These are phyloP conservation scores for Coniosporium tulheliwenetii DNA, from an alignment of 2,329 filamentous ascomycete species.

Conservation along the genomic window DNA sequence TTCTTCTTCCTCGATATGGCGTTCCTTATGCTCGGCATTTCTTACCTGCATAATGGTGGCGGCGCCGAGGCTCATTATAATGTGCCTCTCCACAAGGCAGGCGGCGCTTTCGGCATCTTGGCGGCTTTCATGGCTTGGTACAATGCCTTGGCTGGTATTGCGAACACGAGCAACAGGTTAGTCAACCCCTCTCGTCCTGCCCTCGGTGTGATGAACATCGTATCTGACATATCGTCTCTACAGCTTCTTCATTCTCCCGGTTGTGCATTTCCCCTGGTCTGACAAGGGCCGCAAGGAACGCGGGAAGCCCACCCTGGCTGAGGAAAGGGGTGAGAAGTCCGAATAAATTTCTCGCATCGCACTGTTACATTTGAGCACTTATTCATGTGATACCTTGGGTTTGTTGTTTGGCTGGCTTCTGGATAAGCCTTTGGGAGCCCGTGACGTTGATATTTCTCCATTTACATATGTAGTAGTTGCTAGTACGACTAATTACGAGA, in stretches of 20 bases:
- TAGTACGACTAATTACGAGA: too few relatives aligned
- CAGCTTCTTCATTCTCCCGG: slow-evolving; percentile 87
- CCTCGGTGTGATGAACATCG: not conserved
- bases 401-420: too few relatives aligned
- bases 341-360: too few relatives aligned
- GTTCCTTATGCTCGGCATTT: slow-evolving; percentile 56
- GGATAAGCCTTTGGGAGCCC: too few relatives aligned
- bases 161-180: slow-evolving; percentile 39
- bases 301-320: slow-evolving; percentile 26
- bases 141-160: slow-evolving; percentile 69
- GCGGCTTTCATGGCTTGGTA: slow-evolving; percentile 78
- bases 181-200: not conserved
- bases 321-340: slow-evolving; percentile 9
- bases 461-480: too few relatives aligned
- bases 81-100: slow-evolving; percentile 46
- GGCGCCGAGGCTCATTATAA: slow-evolving; percentile 5
- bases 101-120: slow-evolving; percentile 65
- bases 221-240: not conserved
- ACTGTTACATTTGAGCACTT: too few relatives aligned
- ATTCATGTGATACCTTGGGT: too few relatives aligned
- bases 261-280: slow-evolving; percentile 91
- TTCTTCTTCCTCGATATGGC: slow-evolving; percentile 65
- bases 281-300: slow-evolving; percentile 53
- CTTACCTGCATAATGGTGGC: slow-evolving; percentile 40
- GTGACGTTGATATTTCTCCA: too few relatives aligned